Evolutionary conservation across 225 moss, liverwort and hornwort species (phyloP).

Genomic region (Climacium dendroides): DNA sequence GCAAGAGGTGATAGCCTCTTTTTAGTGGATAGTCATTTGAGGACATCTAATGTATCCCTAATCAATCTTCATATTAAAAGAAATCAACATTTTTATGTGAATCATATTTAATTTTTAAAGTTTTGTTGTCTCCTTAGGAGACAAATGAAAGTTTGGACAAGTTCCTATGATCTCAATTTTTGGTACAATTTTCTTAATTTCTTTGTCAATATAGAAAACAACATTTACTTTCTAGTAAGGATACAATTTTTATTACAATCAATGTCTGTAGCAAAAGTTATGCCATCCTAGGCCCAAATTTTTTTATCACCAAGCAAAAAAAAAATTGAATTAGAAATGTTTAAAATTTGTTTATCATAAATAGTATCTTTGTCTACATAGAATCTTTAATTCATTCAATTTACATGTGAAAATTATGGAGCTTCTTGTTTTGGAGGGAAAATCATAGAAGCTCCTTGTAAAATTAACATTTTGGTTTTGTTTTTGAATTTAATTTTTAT

Average conservation of each 20-base stretch:
- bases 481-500: neutral
- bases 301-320: rapidly evolving
- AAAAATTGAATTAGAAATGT: too few relatives aligned
- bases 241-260: too few relatives aligned
- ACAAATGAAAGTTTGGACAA: rapidly evolving
- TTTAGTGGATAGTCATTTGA: too few relatives aligned
- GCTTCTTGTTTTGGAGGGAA: neutral
- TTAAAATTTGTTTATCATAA: too few relatives aligned
- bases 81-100: neutral
- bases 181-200: neutral
- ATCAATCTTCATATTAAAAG: neutral
- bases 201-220: too few relatives aligned
- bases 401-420: neutral
- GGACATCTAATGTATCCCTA: neutral
- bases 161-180: neutral
- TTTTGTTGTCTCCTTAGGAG: rapidly evolving
- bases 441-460: rapidly evolving
- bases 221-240: rapidly evolving
- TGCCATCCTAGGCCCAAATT: neutral
- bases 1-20: too few relatives aligned
- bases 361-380: neutral
- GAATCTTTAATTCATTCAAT: neutral
- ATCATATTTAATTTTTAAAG: neutral
- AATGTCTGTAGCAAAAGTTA: too few relatives aligned
- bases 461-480: rapidly evolving